These are phyloP conservation scores for Verbena officinalis DNA, from an alignment of 257 asterid species.

Conservation along the genomic window DNA sequence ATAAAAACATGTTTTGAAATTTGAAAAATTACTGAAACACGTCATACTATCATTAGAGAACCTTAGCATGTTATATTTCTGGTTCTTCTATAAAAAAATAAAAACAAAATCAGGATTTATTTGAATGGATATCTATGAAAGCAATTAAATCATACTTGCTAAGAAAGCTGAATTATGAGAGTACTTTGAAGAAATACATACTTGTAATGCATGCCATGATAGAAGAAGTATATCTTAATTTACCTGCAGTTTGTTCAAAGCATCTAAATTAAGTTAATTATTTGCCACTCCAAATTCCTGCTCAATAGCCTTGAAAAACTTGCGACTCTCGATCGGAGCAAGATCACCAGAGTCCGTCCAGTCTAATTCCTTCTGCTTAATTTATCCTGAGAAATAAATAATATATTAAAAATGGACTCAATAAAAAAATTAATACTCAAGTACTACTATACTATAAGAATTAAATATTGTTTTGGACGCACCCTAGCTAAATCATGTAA, in stretches of 20 bases:
- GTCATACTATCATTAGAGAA: too few relatives aligned
- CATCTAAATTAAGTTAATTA: constrained; percentile 94
- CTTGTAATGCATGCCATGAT: too few relatives aligned
- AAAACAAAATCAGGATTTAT: too few relatives aligned
- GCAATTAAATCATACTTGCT: neutral
- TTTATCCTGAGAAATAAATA: constrained; percentile 72
- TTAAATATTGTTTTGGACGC: constrained; percentile 43
- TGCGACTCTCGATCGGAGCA: constrained; percentile 84
- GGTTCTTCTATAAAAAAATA: too few relatives aligned
- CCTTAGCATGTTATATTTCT: too few relatives aligned
- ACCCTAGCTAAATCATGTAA: constrained; percentile 94
- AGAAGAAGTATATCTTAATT: constrained; percentile 9
- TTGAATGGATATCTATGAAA: too few relatives aligned
- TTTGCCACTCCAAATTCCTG: constrained; percentile 66
- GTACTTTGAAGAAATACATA: too few relatives aligned
- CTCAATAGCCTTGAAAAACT: constrained; percentile 68
- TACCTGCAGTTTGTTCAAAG: constrained; percentile 96
- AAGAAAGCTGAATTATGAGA: neutral
- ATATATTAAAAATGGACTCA: constrained; percentile 12
- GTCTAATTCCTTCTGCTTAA: constrained; percentile 82
- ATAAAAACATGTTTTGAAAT: too few relatives aligned
- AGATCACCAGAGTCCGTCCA: constrained; percentile 99
- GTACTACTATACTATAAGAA: too few relatives aligned
- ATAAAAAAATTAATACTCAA: constrained; percentile 16
- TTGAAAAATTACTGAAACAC: too few relatives aligned